Percentiles rank a stretch among this genome's conserved stretches.
Conservation (phyloP, 2,329 filamentous ascomycete species). For the Tolypocladium ophioglossoides region DNA sequence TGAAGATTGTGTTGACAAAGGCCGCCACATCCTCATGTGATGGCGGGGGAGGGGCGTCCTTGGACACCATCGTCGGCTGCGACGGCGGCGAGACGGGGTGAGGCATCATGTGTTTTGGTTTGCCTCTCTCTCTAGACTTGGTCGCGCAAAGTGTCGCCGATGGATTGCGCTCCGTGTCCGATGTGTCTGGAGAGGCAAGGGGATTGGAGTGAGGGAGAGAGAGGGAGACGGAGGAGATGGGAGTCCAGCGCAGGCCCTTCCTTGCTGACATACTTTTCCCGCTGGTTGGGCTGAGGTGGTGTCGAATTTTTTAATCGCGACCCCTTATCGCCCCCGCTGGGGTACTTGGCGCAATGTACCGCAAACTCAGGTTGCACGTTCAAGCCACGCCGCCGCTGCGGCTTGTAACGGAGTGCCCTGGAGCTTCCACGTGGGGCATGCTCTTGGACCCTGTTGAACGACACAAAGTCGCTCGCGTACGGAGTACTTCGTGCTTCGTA, state of each 20-base stretch:
- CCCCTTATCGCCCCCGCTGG: background rate
- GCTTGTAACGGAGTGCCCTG: too few species aligned
- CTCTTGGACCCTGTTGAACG: background rate
- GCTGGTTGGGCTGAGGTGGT: background rate
- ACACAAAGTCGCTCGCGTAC: background rate
- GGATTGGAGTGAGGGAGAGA: conserved; percentile 1
- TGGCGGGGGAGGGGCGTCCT: conserved; percentile 43
- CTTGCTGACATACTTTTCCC: background rate
- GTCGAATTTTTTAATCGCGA: conserved; percentile 1
- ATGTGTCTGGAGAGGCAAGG: conserved; percentile 1
- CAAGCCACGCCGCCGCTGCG: background rate
- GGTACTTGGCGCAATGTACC: background rate
- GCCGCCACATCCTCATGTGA: conserved; percentile 55
- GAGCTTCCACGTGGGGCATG: background rate
- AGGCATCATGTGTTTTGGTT: conserved; percentile 27
- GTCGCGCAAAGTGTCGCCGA: background rate
- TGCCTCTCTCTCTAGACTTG: background rate
- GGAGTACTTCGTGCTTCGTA: background rate
- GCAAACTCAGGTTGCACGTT: background rate
- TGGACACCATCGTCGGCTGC: conserved; percentile 37
- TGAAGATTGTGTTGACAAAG: conserved; percentile 58
- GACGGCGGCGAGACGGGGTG: conserved; percentile 38
- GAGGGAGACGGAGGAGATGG: conserved; percentile 1
- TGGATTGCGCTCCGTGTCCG: background rate
- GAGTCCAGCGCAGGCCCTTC: conserved; percentile 1